These are phyloP conservation scores for Beta vulgaris DNA, from an alignment of 148 eudicot genomes.

Conservation along the genomic window DNA sequence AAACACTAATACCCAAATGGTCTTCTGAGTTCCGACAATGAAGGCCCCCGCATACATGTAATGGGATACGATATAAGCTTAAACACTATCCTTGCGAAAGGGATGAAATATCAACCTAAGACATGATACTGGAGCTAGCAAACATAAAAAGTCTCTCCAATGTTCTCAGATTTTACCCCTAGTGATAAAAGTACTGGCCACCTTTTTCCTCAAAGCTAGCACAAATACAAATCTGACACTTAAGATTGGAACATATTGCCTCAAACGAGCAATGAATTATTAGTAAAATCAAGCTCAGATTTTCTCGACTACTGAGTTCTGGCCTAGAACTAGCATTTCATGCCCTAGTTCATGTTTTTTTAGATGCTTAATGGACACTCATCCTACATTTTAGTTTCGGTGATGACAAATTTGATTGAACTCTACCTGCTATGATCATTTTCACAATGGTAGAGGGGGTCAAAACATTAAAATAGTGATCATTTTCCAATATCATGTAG, in stretches of 20 bases:
- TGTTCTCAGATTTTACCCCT: background rate
- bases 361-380: background rate
- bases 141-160: background rate
- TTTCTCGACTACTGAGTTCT: background rate
- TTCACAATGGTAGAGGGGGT: background rate
- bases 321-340: background rate
- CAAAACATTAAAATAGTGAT: background rate
- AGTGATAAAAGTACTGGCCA: background rate
- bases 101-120: background rate
- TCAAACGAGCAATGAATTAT: background rate
- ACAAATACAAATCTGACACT: background rate
- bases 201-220: background rate
- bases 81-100: background rate
- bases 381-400: background rate
- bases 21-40: background rate
- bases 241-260: background rate
- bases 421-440: background rate
- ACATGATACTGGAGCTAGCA: background rate
- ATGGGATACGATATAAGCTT: no score
- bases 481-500: background rate
- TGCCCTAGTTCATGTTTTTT: background rate
- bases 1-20: background rate
- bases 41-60: background rate
- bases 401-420: background rate
- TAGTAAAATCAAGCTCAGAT: background rate